phyloP scores from a whole-genome alignment of 1,284 basidiomycete species.

The Lentinus polychrous region DNA sequence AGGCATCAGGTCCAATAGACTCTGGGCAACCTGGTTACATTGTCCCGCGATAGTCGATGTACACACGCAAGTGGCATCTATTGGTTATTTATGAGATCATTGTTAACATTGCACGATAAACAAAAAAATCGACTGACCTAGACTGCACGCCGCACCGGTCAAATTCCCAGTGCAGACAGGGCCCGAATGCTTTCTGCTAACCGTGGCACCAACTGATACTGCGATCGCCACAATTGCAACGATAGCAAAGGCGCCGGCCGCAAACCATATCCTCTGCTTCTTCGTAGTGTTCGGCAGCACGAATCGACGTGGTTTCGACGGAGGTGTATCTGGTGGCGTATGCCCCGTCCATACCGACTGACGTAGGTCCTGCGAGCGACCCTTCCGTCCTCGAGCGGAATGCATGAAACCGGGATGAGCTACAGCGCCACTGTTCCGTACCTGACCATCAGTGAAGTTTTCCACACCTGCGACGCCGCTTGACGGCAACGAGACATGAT shows the following conservation, averaged over 20 bases:
- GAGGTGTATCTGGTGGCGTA: constrained; percentile 4
- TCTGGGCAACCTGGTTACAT: constrained; percentile 50
- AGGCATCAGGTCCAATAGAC: constrained; percentile 41
- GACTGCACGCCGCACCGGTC: constrained; percentile 44
- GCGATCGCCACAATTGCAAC: constrained; percentile 34
- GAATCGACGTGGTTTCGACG: constrained; percentile 9
- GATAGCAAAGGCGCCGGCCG: constrained; percentile 24
- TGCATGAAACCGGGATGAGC: constrained; percentile 4
- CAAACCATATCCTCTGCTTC: constrained; percentile 19
- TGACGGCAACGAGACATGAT: constrained; percentile 1
- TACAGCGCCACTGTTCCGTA: constrained; percentile 8
- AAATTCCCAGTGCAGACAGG: constrained; percentile 33
- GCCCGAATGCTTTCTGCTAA: constrained; percentile 20
- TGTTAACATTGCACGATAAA: not conserved
- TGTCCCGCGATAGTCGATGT: constrained; percentile 34
- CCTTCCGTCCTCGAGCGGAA: constrained; percentile 6
- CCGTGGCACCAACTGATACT: constrained; percentile 32
- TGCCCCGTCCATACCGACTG: not conserved
- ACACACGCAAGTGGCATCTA: constrained; percentile 59
- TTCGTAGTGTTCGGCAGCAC: constrained; percentile 4
- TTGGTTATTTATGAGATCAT: constrained; percentile 1
- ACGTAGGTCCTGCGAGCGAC: constrained; percentile 10
- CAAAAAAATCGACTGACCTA: constrained; percentile 35
- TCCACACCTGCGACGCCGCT: constrained; percentile 3
- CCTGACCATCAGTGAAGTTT: constrained; percentile 2